Evolutionary conservation across 2,329 filamentous ascomycete genomes (phyloP), one percentile per base, ranked within the genome.

Genomic region (Aspergillus flavus): DNA sequence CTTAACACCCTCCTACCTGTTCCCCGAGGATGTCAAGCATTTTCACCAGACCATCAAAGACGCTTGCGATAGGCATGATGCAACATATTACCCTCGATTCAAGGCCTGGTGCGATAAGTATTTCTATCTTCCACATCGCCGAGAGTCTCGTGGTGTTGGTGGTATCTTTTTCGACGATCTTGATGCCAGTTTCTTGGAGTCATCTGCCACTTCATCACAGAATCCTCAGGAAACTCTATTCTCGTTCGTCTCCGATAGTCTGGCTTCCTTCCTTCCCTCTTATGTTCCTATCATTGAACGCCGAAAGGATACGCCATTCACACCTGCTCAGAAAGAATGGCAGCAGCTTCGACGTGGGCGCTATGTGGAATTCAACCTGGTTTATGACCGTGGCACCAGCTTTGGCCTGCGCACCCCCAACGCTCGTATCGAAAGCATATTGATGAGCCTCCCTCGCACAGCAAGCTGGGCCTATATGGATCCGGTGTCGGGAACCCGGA

Each of bases 101-200:
- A 99, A 99, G 83, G 90, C 91, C 75, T 99, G 95, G 95, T 99
- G 95, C 78, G 95, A 99, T 78, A 89, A 96, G 72, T 99, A 99
- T 83, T 99, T 99, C 81, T 90, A 86, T 82, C 91, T 97, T 79
- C 94, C 94, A 77, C 95, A 99, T 81, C 89, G 95, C 54, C 87
- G 87, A 63, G 95, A 99, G 81, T 84, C 88, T 54, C 90, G 95
- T 56, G 95, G 95, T 61, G 82, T 99, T 39, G 95, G 95, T 59
- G 95, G 95, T 59, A 98, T 99, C 79, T 99, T 99, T 86, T 99
- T 99, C 74, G 95, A 99, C 79, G 95, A 99, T 76, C 85, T 99
- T 16, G 95, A 99, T 76, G 91, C 79, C 48, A 72, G 69, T 59
- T 80, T 80, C 72, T 72, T 80, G 32, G 67, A 77, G 58, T 73